Evolutionary conservation across 441 rosid genomes (phyloP), one percentile per base, ranked within the genome.

Genomic region (Populus hybrid): DNA sequence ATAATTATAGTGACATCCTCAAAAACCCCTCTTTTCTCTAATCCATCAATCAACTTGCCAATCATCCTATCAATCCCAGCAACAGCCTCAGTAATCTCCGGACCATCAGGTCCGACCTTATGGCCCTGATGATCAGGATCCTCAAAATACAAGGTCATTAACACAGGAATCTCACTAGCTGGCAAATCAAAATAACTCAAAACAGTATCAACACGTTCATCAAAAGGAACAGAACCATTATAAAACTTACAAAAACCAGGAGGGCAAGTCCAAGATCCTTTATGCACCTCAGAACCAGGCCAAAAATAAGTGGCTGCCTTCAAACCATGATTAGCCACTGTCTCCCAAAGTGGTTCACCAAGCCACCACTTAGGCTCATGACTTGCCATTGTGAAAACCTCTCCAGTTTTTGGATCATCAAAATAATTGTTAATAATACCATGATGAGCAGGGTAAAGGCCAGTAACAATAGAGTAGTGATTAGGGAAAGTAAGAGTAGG

Each of bases 51-150:
- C 81, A 95, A 64, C 85, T 86, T 94, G 74, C 98, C 99, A 14
- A 95, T 92, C 85, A 95, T 73, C 36, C 83, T 23, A 83, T 95
- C 99, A 24, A 94, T 89, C 70, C 86, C 85, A 61, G 83, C 85
- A 78, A 95, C 97, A 3, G 98, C 97, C 79, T 92, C 93, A 0
- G 97, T 94, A 73, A 95, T 84, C 83, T 81, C 81, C 3, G 94
- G 94, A 88, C 92, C 97, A 83, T 94, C 97, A n/a, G 99, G 97
- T 30, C 99, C 99, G 65, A 94, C 93, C 77, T 84, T 82, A 78
- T 94, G 99, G 64, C 99, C 99, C 80, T 94, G 95, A 80, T 90
- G 97, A 88, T 95, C 98, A 66, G 99, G 98, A 70, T 95, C 97
- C 91, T 95, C 98, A 70, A 95, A 95, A 76, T 92, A 95, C 74